Conservation (phyloP, 2,329 filamentous ascomycete genomes). For the Pestalotiopsis sp. region DNA sequence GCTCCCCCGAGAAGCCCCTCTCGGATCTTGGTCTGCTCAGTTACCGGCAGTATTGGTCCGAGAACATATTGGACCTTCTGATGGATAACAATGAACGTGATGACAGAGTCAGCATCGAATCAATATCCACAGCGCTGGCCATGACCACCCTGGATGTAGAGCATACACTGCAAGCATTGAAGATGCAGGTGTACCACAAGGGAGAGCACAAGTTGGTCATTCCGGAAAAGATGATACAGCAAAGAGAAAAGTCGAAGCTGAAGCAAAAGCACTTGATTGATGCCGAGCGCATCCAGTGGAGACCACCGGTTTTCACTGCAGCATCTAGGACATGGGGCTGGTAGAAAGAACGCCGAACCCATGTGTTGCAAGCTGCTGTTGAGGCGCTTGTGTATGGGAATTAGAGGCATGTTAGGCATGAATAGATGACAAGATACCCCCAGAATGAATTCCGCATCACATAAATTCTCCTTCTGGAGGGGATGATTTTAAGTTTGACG, state of each 20-base stretch:
- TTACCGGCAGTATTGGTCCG: conserved; percentile 97
- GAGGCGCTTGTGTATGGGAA: not conserved
- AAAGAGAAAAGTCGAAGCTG: conserved; percentile 76
- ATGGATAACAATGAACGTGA: conserved; percentile 69
- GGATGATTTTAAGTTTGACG: conserved; percentile 1
- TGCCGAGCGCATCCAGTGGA: conserved; percentile 83
- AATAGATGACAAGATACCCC: conserved; percentile 4
- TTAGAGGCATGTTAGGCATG: not conserved
- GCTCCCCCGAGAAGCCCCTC: conserved; percentile 94
- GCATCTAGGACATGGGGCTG: conserved; percentile 94
- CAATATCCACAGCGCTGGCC: conserved; percentile 75
- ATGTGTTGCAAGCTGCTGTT: not conserved
- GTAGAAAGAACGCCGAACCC: conserved; percentile 46
- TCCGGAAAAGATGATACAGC: conserved; percentile 78
- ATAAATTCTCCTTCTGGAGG: not conserved
- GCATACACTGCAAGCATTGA: conserved; percentile 89
- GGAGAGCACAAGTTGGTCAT: conserved; percentile 96
- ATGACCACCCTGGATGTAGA: conserved; percentile 99
- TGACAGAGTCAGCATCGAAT: conserved; percentile 81
- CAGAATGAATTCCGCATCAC: not conserved
- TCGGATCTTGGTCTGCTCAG: conserved; percentile 91
- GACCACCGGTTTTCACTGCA: conserved; percentile 91
- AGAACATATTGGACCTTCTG: conserved; percentile 88
- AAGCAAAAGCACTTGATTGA: conserved; percentile 81
- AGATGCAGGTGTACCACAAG: conserved; percentile 95